These are phyloP conservation scores for Apophysomyces variabilis DNA, from an alignment of 371 early-diverging fungal genomes.

Conservation along the genomic window DNA sequence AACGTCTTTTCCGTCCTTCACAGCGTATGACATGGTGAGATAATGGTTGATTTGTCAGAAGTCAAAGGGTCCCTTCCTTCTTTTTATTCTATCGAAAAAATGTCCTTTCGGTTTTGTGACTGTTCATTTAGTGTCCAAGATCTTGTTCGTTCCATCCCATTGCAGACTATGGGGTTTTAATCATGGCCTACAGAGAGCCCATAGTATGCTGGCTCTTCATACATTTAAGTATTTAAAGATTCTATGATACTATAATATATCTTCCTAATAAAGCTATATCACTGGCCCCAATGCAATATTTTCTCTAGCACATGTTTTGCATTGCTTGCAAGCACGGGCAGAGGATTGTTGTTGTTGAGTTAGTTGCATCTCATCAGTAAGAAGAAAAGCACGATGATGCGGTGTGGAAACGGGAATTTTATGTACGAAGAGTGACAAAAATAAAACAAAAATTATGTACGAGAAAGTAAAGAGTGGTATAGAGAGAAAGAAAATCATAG, in stretches of 20 bases:
- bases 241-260: too few species aligned
- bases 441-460: not conserved
- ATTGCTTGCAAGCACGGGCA: too few species aligned
- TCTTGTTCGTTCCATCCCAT: too few species aligned
- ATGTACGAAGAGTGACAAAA: not conserved
- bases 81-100: not conserved
- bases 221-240: too few species aligned
- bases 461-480: not conserved
- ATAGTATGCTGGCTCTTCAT: too few species aligned
- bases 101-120: not conserved
- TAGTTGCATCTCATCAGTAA: not conserved
- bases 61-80: not conserved
- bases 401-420: not conserved
- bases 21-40: constrained; percentile 42
- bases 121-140: too few species aligned
- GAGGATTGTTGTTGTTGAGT: not conserved
- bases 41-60: not conserved
- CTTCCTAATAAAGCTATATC: too few species aligned
- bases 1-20: constrained; percentile 59
- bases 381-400: not conserved
- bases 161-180: too few species aligned
- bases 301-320: too few species aligned
- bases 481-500: constrained; percentile 9
- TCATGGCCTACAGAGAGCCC: too few species aligned
- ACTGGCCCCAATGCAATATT: too few species aligned